Percentiles rank a stretch among this genome's conserved stretches.
Conservation (phyloP, 2,329 filamentous ascomycete species). For the Cladosporium oxysporum region DNA sequence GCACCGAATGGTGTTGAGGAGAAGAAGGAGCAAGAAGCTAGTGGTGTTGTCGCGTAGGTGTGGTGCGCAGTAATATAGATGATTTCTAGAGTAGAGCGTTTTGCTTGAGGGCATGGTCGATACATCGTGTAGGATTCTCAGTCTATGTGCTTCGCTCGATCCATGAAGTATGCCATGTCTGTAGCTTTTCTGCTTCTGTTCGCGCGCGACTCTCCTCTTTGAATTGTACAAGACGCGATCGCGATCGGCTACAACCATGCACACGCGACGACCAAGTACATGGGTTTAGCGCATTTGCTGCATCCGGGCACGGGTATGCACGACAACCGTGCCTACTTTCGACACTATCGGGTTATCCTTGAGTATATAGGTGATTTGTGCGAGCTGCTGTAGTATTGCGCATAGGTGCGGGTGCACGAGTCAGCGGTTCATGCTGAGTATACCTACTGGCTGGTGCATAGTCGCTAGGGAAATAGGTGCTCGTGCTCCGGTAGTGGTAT, state of each 20-base stretch:
- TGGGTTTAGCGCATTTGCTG: background rate
- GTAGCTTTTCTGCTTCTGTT: background rate
- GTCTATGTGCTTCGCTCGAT: background rate
- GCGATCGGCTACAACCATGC: background rate
- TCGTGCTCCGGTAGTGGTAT: background rate
- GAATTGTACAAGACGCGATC: background rate
- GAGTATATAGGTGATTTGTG: background rate
- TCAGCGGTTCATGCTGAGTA: background rate
- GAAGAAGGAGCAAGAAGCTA: constrained; percentile 52
- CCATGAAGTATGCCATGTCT: background rate
- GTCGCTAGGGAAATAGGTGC: background rate
- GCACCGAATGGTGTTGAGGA: constrained; percentile 42
- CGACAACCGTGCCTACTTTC: background rate
- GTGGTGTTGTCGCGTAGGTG: constrained; percentile 49
- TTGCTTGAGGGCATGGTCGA: background rate
- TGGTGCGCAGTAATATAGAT: background rate
- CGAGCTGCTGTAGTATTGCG: background rate
- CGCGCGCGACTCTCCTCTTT: background rate
- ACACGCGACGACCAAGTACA: background rate
- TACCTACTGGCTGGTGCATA: background rate
- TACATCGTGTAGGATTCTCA: background rate
- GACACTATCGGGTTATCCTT: background rate
- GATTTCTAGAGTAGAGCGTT: background rate
- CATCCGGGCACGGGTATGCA: background rate
- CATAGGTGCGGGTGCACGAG: background rate